These are phyloP conservation scores for Tephrocybe sp. DNA, from an alignment of 768 basidiomycete genomes.

Conservation along the genomic window DNA sequence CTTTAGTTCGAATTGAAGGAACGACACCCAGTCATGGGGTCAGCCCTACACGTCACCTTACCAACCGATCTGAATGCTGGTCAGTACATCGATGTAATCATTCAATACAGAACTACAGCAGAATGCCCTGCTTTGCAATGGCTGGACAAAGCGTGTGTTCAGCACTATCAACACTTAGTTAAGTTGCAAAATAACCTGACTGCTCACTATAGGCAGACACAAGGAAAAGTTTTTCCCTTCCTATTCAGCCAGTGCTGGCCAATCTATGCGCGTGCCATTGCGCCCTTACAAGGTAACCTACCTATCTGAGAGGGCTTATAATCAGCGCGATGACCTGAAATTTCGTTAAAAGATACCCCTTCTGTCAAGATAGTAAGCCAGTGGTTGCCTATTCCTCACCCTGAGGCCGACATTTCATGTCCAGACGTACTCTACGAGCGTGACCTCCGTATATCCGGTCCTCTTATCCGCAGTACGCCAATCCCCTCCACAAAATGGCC, in stretches of 20 bases:
- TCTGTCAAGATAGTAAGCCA: conserved; percentile 72
- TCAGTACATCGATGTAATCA: conserved; percentile 49
- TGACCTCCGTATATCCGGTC: conserved; percentile 78
- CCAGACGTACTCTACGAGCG: conserved; percentile 82
- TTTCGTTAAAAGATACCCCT: conserved; percentile 83
- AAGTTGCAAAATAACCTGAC: background rate
- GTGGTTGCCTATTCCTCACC: background rate
- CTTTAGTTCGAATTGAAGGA: conserved; percentile 52
- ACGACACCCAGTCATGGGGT: conserved; percentile 74
- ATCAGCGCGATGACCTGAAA: no score
- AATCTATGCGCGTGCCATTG: conserved; percentile 80
- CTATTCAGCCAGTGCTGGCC: conserved; percentile 94
- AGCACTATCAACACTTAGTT: background rate
- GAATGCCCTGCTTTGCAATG: conserved; percentile 82
- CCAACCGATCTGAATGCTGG: conserved; percentile 39
- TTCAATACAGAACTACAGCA: conserved; percentile 74
- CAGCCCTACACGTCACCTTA: conserved; percentile 65
- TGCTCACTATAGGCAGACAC: conserved; percentile 62
- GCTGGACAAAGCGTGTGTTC: conserved; percentile 73
- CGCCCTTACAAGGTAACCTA: conserved; percentile 73
- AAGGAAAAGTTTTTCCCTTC: conserved; percentile 84
- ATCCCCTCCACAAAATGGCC: conserved; percentile 72
- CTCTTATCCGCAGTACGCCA: conserved; percentile 82
- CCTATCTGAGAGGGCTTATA: no score
- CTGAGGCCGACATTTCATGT: background rate